Conservation (phyloP, 2,329 filamentous ascomycete genomes). For the Monosporascus sp. region DNA sequence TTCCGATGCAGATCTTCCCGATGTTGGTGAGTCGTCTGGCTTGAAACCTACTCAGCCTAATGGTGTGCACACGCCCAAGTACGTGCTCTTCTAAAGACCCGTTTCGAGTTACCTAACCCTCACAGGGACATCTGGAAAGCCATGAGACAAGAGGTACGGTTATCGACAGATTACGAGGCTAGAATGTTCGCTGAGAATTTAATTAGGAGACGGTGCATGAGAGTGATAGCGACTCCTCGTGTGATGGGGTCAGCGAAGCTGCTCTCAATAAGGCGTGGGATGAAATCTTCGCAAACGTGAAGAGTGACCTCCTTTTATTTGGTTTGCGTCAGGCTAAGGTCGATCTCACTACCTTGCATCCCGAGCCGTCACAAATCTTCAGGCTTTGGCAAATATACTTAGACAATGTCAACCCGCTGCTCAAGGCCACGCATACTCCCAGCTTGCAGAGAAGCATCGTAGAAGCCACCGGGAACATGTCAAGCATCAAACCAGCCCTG, state of each 20-base stretch:
- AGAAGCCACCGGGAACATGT: constrained; percentile 39
- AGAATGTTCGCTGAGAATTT: neutral
- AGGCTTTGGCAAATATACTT: constrained; percentile 54
- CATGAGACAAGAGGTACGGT: constrained; percentile 36
- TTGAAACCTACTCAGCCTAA: constrained; percentile 21
- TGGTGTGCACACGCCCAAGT: constrained; percentile 25
- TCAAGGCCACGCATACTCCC: constrained; percentile 54
- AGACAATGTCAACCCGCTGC: constrained; percentile 52
- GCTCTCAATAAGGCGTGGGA: constrained; percentile 42
- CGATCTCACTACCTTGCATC: constrained; percentile 48
- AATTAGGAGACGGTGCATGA: constrained; percentile 15
- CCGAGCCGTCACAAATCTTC: constrained; percentile 39
- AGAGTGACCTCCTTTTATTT: constrained; percentile 47
- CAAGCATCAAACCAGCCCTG: constrained; percentile 33
- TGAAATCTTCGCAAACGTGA: constrained; percentile 27
- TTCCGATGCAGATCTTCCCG: constrained; percentile 13
- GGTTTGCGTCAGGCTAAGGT: constrained; percentile 34
- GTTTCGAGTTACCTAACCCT: neutral
- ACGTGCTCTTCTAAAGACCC: constrained; percentile 2
- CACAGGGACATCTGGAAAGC: constrained; percentile 41
- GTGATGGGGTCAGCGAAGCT: constrained; percentile 29
- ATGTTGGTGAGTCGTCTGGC: constrained; percentile 16
- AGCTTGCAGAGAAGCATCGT: constrained; percentile 48
- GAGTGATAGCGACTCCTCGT: constrained; percentile 25
- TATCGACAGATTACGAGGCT: neutral